Percentiles rank a stretch among this genome's conserved stretches.
Evolutionary conservation across 495 filamentous ascomycete genomes (phyloP).

Genomic region (Penicillium samsonianum): DNA sequence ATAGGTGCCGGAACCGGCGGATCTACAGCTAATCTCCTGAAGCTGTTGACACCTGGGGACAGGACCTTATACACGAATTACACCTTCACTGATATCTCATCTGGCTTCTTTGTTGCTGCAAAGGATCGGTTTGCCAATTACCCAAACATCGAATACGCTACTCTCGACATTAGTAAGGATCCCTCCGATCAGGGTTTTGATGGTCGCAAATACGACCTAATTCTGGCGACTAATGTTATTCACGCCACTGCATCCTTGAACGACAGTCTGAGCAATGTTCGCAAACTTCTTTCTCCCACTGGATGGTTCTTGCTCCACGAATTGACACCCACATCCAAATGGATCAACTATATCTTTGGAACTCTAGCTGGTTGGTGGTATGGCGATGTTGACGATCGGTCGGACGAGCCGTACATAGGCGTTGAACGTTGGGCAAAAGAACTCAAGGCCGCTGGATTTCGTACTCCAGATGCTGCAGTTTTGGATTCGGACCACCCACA

Average conservation of each 20-base stretch:
- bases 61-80: constrained; percentile 24
- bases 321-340: constrained; percentile 5
- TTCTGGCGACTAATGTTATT: constrained; percentile 54
- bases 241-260: constrained; percentile 49
- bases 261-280: constrained; percentile 42
- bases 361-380: constrained; percentile 32
- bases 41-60: constrained; percentile 11
- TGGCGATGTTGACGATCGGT: constrained; percentile 32
- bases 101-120: constrained; percentile 52
- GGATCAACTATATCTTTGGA: constrained; percentile 20
- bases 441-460: constrained; percentile 34
- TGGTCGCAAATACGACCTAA: constrained; percentile 48
- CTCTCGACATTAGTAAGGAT: constrained; percentile 51
- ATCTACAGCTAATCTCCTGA: constrained; percentile 36
- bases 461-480: constrained; percentile 29
- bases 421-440: constrained; percentile 28
- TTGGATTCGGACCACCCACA: constrained; percentile 36
- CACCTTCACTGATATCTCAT: constrained; percentile 45
- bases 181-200: constrained; percentile 52
- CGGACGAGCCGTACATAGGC: constrained; percentile 28
- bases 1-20: constrained; percentile 51
- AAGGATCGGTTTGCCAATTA: constrained; percentile 42
- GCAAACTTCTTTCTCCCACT: constrained; percentile 27
- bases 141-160: constrained; percentile 43
- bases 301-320: constrained; percentile 34